phyloP scores from a whole-genome alignment of 306 rosid species.

The Quercus agrifolia region DNA sequence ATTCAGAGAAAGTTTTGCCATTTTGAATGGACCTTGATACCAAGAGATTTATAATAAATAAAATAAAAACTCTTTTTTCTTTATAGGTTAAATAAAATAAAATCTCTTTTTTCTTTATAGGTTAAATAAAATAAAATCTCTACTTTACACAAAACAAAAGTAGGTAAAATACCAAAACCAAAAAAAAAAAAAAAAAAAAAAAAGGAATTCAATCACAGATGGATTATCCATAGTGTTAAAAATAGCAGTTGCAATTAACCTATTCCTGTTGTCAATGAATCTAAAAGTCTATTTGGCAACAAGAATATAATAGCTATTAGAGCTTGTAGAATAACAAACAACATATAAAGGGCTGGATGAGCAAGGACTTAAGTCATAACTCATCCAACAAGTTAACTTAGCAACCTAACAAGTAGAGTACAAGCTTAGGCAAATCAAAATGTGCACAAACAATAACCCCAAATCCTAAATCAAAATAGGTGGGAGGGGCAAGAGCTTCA shows the following conservation, averaged over 20 bases:
- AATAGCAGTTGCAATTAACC: background rate
- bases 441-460: background rate
- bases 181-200: background rate
- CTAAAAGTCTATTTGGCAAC: background rate
- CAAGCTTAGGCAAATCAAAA: background rate
- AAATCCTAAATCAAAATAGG: background rate
- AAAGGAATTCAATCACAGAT: background rate
- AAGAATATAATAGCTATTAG: background rate
- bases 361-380: background rate
- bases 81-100: too few species aligned
- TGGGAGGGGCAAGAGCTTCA: background rate
- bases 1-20: too few species aligned
- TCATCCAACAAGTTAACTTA: background rate
- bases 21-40: too few species aligned
- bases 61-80: too few species aligned
- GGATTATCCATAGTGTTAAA: background rate
- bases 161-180: background rate
- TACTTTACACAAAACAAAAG: background rate
- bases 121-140: too few species aligned
- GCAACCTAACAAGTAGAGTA: background rate
- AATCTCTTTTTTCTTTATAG: too few species aligned
- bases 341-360: background rate
- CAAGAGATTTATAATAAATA: too few species aligned
- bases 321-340: slow-evolving; percentile 1
- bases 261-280: background rate